phyloP scores from a whole-genome alignment of 768 basidiomycete genomes.

The Suillus subaureus region DNA sequence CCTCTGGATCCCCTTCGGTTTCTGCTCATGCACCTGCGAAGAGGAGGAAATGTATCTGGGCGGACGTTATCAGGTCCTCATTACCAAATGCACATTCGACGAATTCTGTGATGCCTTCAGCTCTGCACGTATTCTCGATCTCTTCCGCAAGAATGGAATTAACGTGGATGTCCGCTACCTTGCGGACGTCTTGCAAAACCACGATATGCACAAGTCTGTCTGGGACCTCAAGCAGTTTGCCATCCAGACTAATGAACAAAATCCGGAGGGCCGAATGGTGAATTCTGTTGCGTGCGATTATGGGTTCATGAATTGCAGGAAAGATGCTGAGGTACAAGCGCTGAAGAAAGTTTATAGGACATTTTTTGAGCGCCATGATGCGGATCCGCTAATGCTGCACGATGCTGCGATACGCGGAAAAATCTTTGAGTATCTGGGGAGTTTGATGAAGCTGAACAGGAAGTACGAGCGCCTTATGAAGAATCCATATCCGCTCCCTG shows the following conservation, averaged over 20 bases:
- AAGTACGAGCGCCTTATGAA: conserved; percentile 32
- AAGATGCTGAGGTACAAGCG: conserved; percentile 12
- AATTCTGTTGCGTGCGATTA: conserved; percentile 13
- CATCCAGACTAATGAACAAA: background rate
- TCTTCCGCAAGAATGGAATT: conserved; percentile 11
- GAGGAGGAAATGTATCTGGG: conserved; percentile 11
- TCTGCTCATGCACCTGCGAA: conserved; percentile 19
- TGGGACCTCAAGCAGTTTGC: conserved; percentile 15
- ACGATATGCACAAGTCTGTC: conserved; percentile 12
- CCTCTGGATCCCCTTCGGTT: conserved; percentile 22
- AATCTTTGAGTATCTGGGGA: conserved; percentile 30
- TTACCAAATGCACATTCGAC: conserved; percentile 15
- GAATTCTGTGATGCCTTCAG: conserved; percentile 15
- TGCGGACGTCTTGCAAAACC: conserved; percentile 5
- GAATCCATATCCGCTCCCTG: conserved; percentile 29
- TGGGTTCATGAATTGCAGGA: conserved; percentile 19
- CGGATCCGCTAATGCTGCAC: conserved; percentile 38
- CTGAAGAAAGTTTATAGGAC: conserved; percentile 36
- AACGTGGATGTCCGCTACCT: background rate
- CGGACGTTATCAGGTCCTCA: conserved; percentile 4
- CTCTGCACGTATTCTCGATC: conserved; percentile 6
- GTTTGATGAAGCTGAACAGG: conserved; percentile 25
- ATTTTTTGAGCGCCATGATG: conserved; percentile 29
- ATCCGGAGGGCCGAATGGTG: background rate
- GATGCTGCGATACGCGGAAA: conserved; percentile 36